A percentile compares a stretch with the other conserved stretches of the same genome.
phyloP scores from a whole-genome alignment of 2,329 filamentous ascomycete species.

The Pyricularia pennisetigena region DNA sequence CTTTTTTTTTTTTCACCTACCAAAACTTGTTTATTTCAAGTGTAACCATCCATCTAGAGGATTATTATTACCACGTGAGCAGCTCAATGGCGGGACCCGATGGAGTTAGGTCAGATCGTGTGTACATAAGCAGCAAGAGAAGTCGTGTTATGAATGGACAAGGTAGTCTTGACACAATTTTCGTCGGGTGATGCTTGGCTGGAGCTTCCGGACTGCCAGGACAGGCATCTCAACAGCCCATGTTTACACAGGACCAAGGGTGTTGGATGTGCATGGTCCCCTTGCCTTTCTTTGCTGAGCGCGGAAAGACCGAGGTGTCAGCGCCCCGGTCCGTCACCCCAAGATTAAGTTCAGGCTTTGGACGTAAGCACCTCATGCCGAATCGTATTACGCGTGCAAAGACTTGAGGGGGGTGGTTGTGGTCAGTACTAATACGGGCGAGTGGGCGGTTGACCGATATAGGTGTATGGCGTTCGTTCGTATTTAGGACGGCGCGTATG shows the following conservation, averaged over 20 bases:
- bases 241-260: too few species aligned
- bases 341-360: too few species aligned
- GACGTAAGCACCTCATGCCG: too few species aligned
- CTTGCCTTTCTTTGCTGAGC: too few species aligned
- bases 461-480: background rate
- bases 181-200: background rate
- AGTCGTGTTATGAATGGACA: background rate
- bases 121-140: constrained; percentile 1
- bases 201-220: background rate
- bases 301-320: too few species aligned
- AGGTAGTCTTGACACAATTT: background rate
- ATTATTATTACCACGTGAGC: background rate
- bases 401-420: too few species aligned
- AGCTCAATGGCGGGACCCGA: background rate
- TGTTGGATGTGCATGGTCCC: too few species aligned
- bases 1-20: background rate
- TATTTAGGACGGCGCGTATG: too few species aligned
- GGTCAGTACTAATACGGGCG: background rate
- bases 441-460: background rate
- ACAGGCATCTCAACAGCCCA: too few species aligned
- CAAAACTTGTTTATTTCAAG: background rate
- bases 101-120: background rate
- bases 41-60: background rate
- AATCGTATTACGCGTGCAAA: too few species aligned
- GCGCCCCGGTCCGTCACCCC: too few species aligned